Conservation (phyloP, 2,329 filamentous ascomycete species). For the Rhynchosporium agropyri region DNA sequence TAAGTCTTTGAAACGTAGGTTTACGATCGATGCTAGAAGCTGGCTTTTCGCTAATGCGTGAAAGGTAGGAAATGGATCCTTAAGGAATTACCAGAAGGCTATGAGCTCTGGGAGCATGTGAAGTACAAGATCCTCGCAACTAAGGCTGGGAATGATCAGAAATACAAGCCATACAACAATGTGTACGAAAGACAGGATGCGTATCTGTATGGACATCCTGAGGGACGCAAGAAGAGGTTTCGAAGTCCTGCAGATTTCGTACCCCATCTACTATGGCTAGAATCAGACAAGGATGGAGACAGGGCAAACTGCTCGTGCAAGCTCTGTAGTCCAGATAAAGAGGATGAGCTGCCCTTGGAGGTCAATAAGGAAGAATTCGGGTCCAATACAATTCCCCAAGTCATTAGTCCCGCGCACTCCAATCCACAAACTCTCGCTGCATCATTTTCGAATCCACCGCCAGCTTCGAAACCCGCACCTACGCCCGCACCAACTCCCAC, state of each 20-base stretch:
- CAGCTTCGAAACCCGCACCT: conserved; percentile 22
- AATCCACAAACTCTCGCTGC: conserved; percentile 7
- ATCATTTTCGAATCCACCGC: not conserved
- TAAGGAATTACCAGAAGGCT: conserved; percentile 56
- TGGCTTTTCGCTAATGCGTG: conserved; percentile 21
- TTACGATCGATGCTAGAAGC: not conserved
- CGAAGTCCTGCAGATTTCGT: conserved; percentile 62
- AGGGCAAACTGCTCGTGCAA: conserved; percentile 58
- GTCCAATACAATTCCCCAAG: not conserved
- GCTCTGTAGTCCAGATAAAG: conserved; percentile 55
- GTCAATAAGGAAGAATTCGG: conserved; percentile 26
- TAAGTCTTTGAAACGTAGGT: conserved; percentile 24
- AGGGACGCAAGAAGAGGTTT: conserved; percentile 58
- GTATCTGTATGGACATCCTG: conserved; percentile 62
- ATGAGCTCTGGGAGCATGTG: conserved; percentile 60
- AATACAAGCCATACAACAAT: conserved; percentile 48
- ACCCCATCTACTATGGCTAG: conserved; percentile 60
- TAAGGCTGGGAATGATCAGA: conserved; percentile 44
- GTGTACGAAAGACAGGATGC: conserved; percentile 59
- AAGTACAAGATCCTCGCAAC: conserved; percentile 52
- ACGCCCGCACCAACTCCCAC: conserved; percentile 19
- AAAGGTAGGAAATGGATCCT: conserved; percentile 51
- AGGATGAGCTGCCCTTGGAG: conserved; percentile 39
- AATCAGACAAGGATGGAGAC: conserved; percentile 54
- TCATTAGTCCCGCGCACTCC: not conserved